phyloP scores from a whole-genome alignment of 768 basidiomycete species.

The Russula olivacea region DNA sequence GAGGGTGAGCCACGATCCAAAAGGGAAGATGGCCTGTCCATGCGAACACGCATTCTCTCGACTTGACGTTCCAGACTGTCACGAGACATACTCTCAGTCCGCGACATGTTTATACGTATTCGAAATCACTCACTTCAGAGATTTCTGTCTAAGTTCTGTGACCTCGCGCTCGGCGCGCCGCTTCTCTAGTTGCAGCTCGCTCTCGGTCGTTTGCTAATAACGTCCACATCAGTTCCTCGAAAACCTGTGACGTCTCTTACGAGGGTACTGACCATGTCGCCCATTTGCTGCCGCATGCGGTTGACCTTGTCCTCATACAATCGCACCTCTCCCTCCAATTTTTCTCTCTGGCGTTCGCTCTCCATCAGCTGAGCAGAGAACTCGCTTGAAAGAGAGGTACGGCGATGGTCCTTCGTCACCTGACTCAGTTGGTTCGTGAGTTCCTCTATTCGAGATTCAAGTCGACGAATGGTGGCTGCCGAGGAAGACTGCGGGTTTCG shows the following conservation, averaged over 20 bases:
- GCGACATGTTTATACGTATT: not conserved
- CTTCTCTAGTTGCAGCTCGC: conserved; percentile 60
- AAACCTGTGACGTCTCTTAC: not conserved
- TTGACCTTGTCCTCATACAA: conserved; percentile 53
- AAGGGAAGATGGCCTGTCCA: conserved; percentile 49
- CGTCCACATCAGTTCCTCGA: conserved; percentile 10
- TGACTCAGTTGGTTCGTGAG: conserved; percentile 54
- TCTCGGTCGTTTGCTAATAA: conserved; percentile 62
- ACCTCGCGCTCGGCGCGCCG: conserved; percentile 74
- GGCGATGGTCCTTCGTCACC: conserved; percentile 41
- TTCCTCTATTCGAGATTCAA: conserved; percentile 70
- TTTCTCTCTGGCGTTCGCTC: conserved; percentile 52
- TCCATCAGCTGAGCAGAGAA: conserved; percentile 51
- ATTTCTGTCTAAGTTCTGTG: conserved; percentile 63
- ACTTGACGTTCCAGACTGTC: conserved; percentile 50
- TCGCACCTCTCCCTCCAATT: conserved; percentile 62
- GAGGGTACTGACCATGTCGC: conserved; percentile 48
- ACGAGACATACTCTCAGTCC: not conserved
- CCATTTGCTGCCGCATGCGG: conserved; percentile 52
- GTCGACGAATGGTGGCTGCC: conserved; percentile 45
- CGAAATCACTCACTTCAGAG: conserved; percentile 48
- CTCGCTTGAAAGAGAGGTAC: conserved; percentile 37
- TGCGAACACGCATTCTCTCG: conserved; percentile 60
- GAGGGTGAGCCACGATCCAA: conserved; percentile 31
- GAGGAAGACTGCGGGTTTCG: conserved; percentile 37